Evolutionary conservation across 306 rosid genomes (phyloP), one percentile per base, ranked within the genome.

Genomic region (Begonia fuchsioides): DNA sequence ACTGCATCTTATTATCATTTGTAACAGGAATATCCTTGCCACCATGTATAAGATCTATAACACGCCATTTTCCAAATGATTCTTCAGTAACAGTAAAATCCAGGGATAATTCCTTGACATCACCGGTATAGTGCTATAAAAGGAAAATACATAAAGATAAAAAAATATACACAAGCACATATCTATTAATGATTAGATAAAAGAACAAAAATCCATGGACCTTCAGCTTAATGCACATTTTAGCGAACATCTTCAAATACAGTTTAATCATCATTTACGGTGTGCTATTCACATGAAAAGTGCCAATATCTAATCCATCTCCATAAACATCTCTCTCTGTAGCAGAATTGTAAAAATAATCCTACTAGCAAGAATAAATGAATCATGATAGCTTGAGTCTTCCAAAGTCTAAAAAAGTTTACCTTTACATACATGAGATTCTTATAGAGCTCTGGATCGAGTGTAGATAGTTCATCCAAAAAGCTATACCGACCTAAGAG

Each of bases 51-150:
- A 90, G 97, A 74, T 90, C 97, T 56, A 81, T 53, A 68, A 76
- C 72, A 43, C 75, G 79, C 47, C 71, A 59, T 62, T 81, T 79
- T 16, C 95, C 95, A 57, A 81, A 76, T 66, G 95, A 79, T 71
- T 90, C 97, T 75, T 84, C 97, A 38, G 92, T 90, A 61, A 90
- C 87, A 14, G 97, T 84, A 72, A 90, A 90, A 75, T 90, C 97
- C 63, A 90, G 80, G 57, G 41, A 79, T 53, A 90, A 84, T 43
- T 84, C 97, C 73, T 68, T 64, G 64, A 81, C 76, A 60, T 84
- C 94, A 48, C 87, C 93, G 39, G 81, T 93, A 65, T 72, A 79
- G 57, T 79, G 77, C 97, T 90, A 87, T 74, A 60, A 59, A 49
- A 41, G 66, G 65, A 55, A 61, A 55, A 56, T 13, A 38, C n/a